Percentiles rank a stretch among this genome's conserved stretches.
These are phyloP conservation scores for Leccinum pachyderme DNA, from an alignment of 1,284 basidiomycete genomes.

Conservation along the genomic window DNA sequence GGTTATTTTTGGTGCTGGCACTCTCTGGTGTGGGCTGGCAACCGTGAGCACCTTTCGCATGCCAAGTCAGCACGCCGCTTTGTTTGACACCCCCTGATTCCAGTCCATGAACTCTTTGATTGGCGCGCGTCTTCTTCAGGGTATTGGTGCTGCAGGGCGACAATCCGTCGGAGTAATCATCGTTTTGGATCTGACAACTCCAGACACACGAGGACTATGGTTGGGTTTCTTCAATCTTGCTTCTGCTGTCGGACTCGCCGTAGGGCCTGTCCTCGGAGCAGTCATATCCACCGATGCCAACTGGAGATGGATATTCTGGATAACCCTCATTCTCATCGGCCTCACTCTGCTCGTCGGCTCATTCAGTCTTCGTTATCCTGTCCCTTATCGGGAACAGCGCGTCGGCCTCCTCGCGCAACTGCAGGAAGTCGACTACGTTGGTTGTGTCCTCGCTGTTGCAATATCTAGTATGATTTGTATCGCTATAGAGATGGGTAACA, in stretches of 20 bases:
- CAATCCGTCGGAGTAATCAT: conserved; percentile 36
- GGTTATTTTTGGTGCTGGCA: conserved; percentile 35
- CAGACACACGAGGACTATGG: conserved; percentile 35
- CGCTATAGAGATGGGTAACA: conserved; percentile 38
- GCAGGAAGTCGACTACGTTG: conserved; percentile 33
- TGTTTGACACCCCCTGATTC: conserved; percentile 10
- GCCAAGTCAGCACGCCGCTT: background rate
- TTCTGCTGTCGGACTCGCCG: conserved; percentile 30
- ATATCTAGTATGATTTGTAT: conserved; percentile 36
- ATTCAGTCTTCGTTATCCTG: conserved; percentile 31
- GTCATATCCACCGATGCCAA: conserved; percentile 28
- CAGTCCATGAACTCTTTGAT: conserved; percentile 37
- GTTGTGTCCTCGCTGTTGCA: conserved; percentile 28
- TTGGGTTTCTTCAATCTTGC: conserved; percentile 35
- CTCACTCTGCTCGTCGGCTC: conserved; percentile 30
- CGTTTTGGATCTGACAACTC: conserved; percentile 31
- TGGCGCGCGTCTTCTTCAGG: conserved; percentile 32
- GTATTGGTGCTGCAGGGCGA: conserved; percentile 35
- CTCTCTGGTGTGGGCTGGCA: conserved; percentile 35
- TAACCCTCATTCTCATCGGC: conserved; percentile 34
- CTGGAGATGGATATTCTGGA: conserved; percentile 38
- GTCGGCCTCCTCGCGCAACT: conserved; percentile 33
- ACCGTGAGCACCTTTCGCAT: conserved; percentile 21
- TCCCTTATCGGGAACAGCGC: conserved; percentile 33
- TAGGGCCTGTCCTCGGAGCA: conserved; percentile 33